phyloP scores from a whole-genome alignment of 1,284 basidiomycete genomes.

The Papiliotrema nemorosa region DNA sequence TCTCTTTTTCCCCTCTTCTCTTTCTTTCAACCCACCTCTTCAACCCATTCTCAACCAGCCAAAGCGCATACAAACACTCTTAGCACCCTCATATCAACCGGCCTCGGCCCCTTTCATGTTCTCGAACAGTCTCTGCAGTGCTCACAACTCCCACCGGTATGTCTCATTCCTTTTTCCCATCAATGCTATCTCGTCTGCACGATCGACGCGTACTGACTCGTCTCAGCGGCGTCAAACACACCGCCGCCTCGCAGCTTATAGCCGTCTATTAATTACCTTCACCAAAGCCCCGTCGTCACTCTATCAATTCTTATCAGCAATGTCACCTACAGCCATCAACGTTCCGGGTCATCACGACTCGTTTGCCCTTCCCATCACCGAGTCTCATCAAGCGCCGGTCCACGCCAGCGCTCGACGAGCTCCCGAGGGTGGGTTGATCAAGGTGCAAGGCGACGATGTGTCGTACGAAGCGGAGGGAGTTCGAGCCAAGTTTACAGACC shows the following conservation, averaged over 20 bases:
- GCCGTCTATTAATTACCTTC: constrained; percentile 25
- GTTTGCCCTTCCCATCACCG: constrained; percentile 58
- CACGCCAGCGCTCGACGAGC: constrained; percentile 83
- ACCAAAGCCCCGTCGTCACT: constrained; percentile 6
- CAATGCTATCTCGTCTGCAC: too few species aligned
- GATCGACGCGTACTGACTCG: constrained; percentile 12
- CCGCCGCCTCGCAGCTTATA: constrained; percentile 46
- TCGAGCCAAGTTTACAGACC: constrained; percentile 77
- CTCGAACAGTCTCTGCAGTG: constrained; percentile 44
- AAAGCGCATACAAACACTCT: neutral
- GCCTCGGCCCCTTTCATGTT: constrained; percentile 35
- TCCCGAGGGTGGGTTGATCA: constrained; percentile 58
- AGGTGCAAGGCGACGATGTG: constrained; percentile 79
- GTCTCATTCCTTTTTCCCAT: neutral
- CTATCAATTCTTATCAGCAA: constrained; percentile 17
- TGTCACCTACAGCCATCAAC: constrained; percentile 48
- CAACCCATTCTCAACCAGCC: neutral
- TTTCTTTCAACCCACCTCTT: neutral
- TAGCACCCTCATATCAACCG: neutral
- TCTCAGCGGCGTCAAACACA: constrained; percentile 49
- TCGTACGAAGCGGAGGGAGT: constrained; percentile 73
- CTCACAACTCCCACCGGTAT: constrained; percentile 46
- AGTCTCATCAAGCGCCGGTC: constrained; percentile 57
- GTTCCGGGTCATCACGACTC: constrained; percentile 41
- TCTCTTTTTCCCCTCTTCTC: neutral